Evolutionary conservation across 768 basidiomycete genomes (phyloP), one percentile per base, ranked within the genome.

Genomic region (Astraeus odoratus): DNA sequence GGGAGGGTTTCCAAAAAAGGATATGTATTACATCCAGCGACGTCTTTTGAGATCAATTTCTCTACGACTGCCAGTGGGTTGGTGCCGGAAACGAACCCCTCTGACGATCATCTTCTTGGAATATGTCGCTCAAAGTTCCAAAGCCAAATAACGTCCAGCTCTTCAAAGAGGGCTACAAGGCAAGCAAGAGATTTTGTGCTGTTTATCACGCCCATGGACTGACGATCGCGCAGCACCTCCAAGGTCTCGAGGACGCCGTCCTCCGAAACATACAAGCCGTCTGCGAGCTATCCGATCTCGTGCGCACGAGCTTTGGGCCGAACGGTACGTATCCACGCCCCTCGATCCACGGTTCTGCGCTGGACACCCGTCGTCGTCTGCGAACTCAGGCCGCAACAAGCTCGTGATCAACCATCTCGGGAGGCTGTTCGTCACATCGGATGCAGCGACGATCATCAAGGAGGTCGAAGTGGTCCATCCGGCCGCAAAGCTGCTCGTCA

Each of bases 401-500:
- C 81, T 99, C 44, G 70, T 99, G 63, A 95, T 99, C 69, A 99
- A 99, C 66, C 95, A 98, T 67, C 75, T 99, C 27, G 93, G 93
- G 44, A 77, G 83, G 64, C 75, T 97, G 30, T 98, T 98, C 67
- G 94, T 98, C 49, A 99, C 96, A 26, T 95, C 92, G 38, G 95
- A 99, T 78, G 95, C 96, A 8, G 96, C 96, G 10, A 98, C 95
- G 47, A 98, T 99, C 67, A 92, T 99, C 58, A 78, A 86, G 52
- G 96, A 99, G 70, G 83, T 98, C 60, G 96, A 99, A 61, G 92
- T 99, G 46, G 92, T 98, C 13, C 96, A 99, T 66, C 96, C 96
- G 1, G 96, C 95, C 5, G 96, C 94, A 25, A 99, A 98, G 63
- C 73, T 99, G n/a, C 70, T 98, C n/a, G 95, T 97, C 12, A 96